Evolutionary conservation across 2,329 filamentous ascomycete genomes (phyloP).

Genomic region (Magnaporthiopsis poae): DNA sequence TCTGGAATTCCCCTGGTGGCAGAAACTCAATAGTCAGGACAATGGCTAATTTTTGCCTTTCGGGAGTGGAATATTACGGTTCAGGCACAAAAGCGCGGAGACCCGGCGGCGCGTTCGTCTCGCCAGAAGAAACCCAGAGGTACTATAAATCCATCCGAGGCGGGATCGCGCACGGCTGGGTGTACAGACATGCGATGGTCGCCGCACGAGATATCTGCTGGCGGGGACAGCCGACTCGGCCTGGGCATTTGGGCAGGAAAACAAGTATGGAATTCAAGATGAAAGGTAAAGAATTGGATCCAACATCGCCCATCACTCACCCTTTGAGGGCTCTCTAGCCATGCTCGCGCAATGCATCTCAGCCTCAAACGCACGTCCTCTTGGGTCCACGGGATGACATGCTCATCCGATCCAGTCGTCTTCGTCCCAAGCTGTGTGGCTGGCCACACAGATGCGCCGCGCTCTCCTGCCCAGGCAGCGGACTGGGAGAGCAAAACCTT

Average conservation of each 20-base stretch:
- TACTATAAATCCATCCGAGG: not conserved
- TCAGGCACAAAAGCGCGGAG: not conserved
- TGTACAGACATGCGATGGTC: not conserved
- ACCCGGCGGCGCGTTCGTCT: too few species aligned
- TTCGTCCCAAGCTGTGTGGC: slow-evolving; percentile 24
- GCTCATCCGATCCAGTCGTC: slow-evolving; percentile 28
- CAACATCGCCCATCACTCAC: slow-evolving; percentile 16
- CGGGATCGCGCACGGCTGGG: not conserved
- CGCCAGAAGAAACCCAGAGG: too few species aligned
- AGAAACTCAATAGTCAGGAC: not conserved
- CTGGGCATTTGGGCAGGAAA: not conserved
- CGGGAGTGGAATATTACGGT: not conserved
- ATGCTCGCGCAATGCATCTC: slow-evolving; percentile 29
- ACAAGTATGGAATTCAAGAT: slow-evolving; percentile 2
- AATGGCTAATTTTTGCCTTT: not conserved
- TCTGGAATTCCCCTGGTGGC: not conserved
- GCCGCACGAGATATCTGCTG: too few species aligned
- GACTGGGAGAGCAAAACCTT: slow-evolving; percentile 32
- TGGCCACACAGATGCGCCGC: slow-evolving; percentile 26
- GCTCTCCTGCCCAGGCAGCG: slow-evolving; percentile 31
- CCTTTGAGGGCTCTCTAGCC: slow-evolving; percentile 24
- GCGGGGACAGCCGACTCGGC: not conserved
- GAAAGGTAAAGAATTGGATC: slow-evolving; percentile 3
- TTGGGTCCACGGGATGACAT: slow-evolving; percentile 13
- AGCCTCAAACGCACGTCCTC: slow-evolving; percentile 24